Percentiles rank a stretch among this genome's conserved stretches.
Conservation (phyloP, 2,329 filamentous ascomycete genomes). For the Fusarium sp. region DNA sequence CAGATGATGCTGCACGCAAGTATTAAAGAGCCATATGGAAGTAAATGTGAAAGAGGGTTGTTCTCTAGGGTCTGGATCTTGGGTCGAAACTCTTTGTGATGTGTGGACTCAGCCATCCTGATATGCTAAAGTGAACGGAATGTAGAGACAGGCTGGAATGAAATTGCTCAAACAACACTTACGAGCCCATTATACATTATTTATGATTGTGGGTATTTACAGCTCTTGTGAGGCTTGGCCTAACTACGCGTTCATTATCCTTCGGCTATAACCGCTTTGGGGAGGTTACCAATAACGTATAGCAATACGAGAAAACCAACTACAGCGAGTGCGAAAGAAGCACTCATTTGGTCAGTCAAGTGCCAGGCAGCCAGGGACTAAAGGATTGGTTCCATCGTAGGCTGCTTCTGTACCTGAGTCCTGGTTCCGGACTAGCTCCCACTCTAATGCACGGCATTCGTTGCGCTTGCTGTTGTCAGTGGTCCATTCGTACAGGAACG, state of each 20-base stretch:
- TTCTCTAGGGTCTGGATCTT: slow-evolving; percentile 15
- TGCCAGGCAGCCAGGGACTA: not conserved
- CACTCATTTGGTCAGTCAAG: not conserved
- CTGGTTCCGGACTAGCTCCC: not conserved
- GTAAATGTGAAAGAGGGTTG: slow-evolving; percentile 9
- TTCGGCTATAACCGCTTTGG: not conserved
- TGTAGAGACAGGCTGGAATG: not conserved
- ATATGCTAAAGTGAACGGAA: not conserved
- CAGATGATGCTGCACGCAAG: slow-evolving; percentile 7
- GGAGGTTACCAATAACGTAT: not conserved
- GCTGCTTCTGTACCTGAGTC: not conserved
- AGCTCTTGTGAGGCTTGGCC: not conserved
- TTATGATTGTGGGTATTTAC: not conserved
- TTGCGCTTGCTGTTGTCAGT: slow-evolving; percentile 3
- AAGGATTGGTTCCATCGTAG: slow-evolving; percentile 17
- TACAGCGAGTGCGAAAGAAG: not conserved
- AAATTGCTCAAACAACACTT: not conserved
- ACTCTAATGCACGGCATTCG: not conserved
- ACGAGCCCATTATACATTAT: slow-evolving; percentile 3
- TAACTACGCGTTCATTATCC: not conserved
- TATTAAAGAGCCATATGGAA: slow-evolving; percentile 21
- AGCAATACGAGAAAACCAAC: slow-evolving; percentile 6
- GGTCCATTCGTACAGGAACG: slow-evolving; percentile 10
- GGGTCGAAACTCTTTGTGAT: not conserved
- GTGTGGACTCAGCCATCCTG: slow-evolving; percentile 1